phyloP scores from a whole-genome alignment of 352 stramenopile species.

The Phytophthora fragariaefolia region DNA sequence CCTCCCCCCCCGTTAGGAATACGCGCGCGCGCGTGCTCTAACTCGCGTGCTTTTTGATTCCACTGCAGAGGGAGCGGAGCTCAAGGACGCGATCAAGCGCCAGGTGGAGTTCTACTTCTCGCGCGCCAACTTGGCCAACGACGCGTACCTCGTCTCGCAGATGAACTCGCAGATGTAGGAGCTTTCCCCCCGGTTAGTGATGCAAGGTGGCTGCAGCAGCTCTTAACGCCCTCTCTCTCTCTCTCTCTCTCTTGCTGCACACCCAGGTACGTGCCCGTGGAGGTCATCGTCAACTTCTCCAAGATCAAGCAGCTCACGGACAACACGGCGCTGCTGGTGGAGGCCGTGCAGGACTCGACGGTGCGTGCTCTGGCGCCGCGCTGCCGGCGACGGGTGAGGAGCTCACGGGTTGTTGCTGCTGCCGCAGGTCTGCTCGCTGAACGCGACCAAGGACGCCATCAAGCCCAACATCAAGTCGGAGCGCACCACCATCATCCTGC shows the following conservation, averaged over 20 bases:
- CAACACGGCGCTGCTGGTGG: slow-evolving; percentile 63
- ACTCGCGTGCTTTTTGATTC: not conserved
- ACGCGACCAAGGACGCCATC: slow-evolving; percentile 84
- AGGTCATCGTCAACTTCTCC: slow-evolving; percentile 82
- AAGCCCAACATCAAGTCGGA: slow-evolving; percentile 94
- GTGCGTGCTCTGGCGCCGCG: slow-evolving; percentile 46
- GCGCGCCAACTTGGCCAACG: slow-evolving; percentile 83
- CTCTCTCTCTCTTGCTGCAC: not conserved
- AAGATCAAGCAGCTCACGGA: slow-evolving; percentile 90
- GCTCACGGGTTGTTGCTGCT: slow-evolving; percentile 19
- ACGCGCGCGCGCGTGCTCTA: no score
- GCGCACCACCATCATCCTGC: slow-evolving; percentile 93
- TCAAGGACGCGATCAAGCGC: slow-evolving; percentile 83
- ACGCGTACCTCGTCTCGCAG: slow-evolving; percentile 88
- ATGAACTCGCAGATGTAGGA: slow-evolving; percentile 92
- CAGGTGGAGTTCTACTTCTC: slow-evolving; percentile 95
- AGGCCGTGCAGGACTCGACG: slow-evolving; percentile 75
- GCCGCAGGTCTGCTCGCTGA: slow-evolving; percentile 73
- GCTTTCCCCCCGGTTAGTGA: no score
- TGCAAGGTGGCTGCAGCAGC: no score
- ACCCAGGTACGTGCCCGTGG: slow-evolving; percentile 82
- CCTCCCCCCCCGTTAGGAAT: not conserved
- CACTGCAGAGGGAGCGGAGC: slow-evolving; percentile 60
- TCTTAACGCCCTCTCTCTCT: not conserved
- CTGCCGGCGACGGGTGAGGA: slow-evolving; percentile 51